Evolutionary conservation across 208 protist genomes (phyloP).

Genomic region (Acanthamoeba sp.): DNA sequence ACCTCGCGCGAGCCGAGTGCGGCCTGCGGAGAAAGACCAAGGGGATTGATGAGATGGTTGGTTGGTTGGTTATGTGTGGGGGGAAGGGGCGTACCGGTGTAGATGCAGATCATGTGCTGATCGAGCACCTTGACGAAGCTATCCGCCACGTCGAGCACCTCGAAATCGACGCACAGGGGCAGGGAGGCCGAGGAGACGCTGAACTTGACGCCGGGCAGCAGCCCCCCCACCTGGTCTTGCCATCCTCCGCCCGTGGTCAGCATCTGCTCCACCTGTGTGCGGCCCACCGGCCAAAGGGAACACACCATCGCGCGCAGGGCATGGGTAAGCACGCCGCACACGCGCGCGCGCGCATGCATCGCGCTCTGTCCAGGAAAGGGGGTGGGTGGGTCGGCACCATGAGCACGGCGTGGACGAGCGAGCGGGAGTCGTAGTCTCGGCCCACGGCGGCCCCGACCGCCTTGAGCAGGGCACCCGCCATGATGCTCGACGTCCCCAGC

Average conservation of each 20-base stretch:
- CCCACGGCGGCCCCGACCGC: constrained; percentile 66
- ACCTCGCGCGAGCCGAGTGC: constrained; percentile 77
- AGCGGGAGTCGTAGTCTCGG: constrained; percentile 4
- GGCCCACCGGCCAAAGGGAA: constrained; percentile 38
- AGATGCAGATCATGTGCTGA: constrained; percentile 77
- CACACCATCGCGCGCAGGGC: too few species aligned
- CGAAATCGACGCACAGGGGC: constrained; percentile 40
- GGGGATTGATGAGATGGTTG: not conserved
- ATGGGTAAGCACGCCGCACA: too few species aligned
- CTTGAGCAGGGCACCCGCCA: constrained; percentile 67
- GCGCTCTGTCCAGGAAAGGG: too few species aligned
- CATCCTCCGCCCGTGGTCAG: constrained; percentile 84
- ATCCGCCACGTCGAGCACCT: not conserved
- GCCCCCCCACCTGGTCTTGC: constrained; percentile 84
- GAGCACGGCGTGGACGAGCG: constrained; percentile 53
- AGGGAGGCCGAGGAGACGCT: not conserved
- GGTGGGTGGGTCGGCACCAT: not conserved
- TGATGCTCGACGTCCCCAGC: constrained; percentile 78
- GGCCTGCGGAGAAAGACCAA: not conserved
- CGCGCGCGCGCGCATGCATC: too few species aligned
- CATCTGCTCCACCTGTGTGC: constrained; percentile 83
- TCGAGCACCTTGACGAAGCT: constrained; percentile 53
- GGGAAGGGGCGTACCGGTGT: constrained; percentile 72
- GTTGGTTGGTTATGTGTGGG: not conserved
- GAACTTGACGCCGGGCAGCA: constrained; percentile 79